Conservation (phyloP, 1,139 yeast species). For the Lodderomyces theae region DNA sequence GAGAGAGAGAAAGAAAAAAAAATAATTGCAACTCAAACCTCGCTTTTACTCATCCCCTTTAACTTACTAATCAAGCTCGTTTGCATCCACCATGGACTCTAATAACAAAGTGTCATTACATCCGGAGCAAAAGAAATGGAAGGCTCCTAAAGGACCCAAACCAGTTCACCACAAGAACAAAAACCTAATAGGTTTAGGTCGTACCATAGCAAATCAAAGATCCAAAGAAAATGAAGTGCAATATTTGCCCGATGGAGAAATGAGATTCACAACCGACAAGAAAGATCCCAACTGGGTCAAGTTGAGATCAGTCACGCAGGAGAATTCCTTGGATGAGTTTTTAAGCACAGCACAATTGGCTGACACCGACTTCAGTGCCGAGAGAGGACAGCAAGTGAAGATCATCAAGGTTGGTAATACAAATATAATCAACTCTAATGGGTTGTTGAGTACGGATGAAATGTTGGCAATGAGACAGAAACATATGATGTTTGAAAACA, state of each 20-base stretch:
- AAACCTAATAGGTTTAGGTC: constrained; percentile 81
- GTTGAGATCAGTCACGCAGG: constrained; percentile 90
- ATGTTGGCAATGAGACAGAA: constrained; percentile 58
- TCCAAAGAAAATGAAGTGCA: constrained; percentile 66
- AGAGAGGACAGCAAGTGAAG: constrained; percentile 76
- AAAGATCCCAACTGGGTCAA: constrained; percentile 89
- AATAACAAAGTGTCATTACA: constrained; percentile 44
- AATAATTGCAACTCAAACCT: constrained; percentile 3
- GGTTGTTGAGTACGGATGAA: constrained; percentile 65
- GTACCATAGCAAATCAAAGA: constrained; percentile 76
- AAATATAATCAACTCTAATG: constrained; percentile 42
- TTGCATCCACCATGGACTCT: constrained; percentile 12
- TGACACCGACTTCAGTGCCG: constrained; percentile 95
- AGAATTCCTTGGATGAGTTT: constrained; percentile 90
- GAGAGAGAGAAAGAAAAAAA: not conserved
- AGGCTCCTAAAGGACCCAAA: constrained; percentile 87
- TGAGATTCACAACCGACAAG: constrained; percentile 78
- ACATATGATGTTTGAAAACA: constrained; percentile 73
- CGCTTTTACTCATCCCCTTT: too few relatives aligned
- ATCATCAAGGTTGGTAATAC: constrained; percentile 75
- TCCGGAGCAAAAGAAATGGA: constrained; percentile 49
- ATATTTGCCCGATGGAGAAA: constrained; percentile 78
- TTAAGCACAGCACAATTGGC: constrained; percentile 93
- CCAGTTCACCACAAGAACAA: constrained; percentile 82
- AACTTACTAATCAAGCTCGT: not conserved